phyloP scores from a whole-genome alignment of 495 filamentous ascomycete genomes.

The Tuber aestivum region DNA sequence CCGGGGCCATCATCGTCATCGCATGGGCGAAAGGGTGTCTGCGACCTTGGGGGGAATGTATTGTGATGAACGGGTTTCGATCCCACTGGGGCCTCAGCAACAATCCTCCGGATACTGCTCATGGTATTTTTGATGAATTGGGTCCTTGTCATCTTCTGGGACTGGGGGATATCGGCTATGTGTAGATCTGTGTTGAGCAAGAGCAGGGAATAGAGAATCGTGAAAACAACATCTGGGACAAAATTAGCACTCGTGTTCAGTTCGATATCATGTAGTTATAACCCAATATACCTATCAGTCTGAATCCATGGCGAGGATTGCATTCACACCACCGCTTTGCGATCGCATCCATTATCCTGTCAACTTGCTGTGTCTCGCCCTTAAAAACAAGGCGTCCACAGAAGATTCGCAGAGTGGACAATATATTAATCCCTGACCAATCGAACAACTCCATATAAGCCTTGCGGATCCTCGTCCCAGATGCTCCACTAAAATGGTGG shows the following conservation, averaged over 20 bases:
- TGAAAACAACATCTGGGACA: slow-evolving; percentile 80
- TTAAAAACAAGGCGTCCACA: slow-evolving; percentile 78
- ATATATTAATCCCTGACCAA: slow-evolving; percentile 74
- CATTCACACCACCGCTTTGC: slow-evolving; percentile 87
- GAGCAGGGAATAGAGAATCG: slow-evolving; percentile 92
- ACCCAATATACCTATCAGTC: slow-evolving; percentile 61
- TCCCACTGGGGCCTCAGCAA: slow-evolving; percentile 22
- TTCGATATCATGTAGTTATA: slow-evolving; percentile 3
- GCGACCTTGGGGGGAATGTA: slow-evolving; percentile 35
- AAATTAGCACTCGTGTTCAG: slow-evolving; percentile 16
- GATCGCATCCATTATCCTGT: slow-evolving; percentile 84
- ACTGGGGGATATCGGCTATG: slow-evolving; percentile 74
- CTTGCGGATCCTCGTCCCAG: slow-evolving; percentile 60
- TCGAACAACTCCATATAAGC: slow-evolving; percentile 93
- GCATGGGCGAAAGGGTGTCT: slow-evolving; percentile 30
- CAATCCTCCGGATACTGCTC: slow-evolving; percentile 68
- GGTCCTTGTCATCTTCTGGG: slow-evolving; percentile 82
- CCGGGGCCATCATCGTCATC: slow-evolving; percentile 14
- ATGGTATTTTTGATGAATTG: slow-evolving; percentile 97
- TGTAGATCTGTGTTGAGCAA: slow-evolving; percentile 95
- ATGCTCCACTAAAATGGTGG: slow-evolving; percentile 46
- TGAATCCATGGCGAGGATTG: slow-evolving; percentile 93
- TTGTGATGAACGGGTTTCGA: slow-evolving; percentile 34
- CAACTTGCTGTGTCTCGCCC: slow-evolving; percentile 94
- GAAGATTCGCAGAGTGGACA: slow-evolving; percentile 69